Percentiles rank a stretch among this genome's conserved stretches.
phyloP scores from a whole-genome alignment of 176 grass and related monocot genomes.

The Ananas comosus region DNA sequence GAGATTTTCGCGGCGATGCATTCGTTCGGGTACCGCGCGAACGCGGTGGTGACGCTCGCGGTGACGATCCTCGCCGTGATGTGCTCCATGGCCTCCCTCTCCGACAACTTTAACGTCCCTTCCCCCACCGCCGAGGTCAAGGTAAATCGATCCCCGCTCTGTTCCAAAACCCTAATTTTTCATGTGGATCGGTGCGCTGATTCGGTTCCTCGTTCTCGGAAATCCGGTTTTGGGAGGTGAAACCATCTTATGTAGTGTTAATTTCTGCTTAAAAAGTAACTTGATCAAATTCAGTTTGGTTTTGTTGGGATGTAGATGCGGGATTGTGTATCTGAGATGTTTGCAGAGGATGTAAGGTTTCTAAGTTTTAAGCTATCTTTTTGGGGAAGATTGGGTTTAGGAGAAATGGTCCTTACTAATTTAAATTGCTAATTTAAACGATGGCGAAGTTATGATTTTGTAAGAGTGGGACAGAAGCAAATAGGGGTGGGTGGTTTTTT shows the following conservation, averaged over 20 bases:
- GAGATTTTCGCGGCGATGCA: constrained; percentile 39
- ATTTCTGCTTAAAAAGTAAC: background rate
- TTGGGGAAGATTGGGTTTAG: background rate
- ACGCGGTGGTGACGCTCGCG: constrained; percentile 79
- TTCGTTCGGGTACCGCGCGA: constrained; percentile 79
- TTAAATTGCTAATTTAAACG: background rate
- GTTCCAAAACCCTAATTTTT: background rate
- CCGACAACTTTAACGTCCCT: constrained; percentile 70
- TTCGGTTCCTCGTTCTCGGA: background rate
- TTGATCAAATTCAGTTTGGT: background rate
- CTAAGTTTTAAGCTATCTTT: no score
- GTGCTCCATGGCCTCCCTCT: constrained; percentile 86
- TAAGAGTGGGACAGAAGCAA: background rate
- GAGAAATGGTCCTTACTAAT: background rate
- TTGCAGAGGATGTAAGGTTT: background rate
- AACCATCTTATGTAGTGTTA: background rate
- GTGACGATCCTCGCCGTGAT: constrained; percentile 84
- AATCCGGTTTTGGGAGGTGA: background rate
- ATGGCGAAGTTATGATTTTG: background rate
- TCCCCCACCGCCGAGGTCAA: constrained; percentile 66
- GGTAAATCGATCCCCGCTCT: constrained; percentile 22
- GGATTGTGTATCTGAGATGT: background rate
- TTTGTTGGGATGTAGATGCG: background rate
- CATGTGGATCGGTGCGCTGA: background rate
- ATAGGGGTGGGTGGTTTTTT: no score